Evolutionary conservation across 768 basidiomycete species (phyloP), one percentile per base, ranked within the genome.

Genomic region (Suillus ampliporus): DNA sequence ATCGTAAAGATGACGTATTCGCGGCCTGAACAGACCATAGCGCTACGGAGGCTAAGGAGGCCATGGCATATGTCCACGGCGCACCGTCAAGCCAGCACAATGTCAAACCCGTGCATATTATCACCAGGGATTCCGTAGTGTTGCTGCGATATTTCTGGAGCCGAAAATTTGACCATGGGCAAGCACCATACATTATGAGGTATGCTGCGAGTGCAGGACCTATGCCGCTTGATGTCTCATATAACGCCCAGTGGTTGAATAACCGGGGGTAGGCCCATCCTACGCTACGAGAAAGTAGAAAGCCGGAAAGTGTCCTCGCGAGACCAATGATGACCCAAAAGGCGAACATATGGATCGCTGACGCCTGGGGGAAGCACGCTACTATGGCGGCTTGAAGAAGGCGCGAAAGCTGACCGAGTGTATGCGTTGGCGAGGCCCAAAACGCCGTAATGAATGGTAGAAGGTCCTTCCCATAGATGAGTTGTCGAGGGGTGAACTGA

Each of bases 241-340:
- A 81, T 3, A 79, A 66, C 14, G 77, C 73, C 67, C 74, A 80
- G 64, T 80, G 81, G 47, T 67, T 76, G 68, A 81, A 81, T 26
- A 82, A 47, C 11, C 35, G 61, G 5, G 80, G 81, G 43, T 74
- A 72, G 17, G 76, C 67, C 78, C 78, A 81, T 19, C 81, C 79
- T 23, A 73, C 64, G 47, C 74, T 64, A 9, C 71, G 67, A 21
- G 67, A 71, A 46, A 74, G 50, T 17, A 74, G 48, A 60, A 71
- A 72, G 34, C 69, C 67, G 17, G 58, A 4, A 35, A 68, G 47
- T 28, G 65, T 72, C 41, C 71, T 62, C 0, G 43, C 43, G 1
- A 75, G 46, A 35, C 53, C 68, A 23, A 71, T 67, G 8, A 44
- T n/a, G 43, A 75, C 48, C 75, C 71, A 75, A 3, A 67, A 15